A percentile compares a stretch with the other conserved stretches of the same genome.
These are phyloP conservation scores for Linum lewisii DNA, from an alignment of 345 rosid species.

Conservation along the genomic window DNA sequence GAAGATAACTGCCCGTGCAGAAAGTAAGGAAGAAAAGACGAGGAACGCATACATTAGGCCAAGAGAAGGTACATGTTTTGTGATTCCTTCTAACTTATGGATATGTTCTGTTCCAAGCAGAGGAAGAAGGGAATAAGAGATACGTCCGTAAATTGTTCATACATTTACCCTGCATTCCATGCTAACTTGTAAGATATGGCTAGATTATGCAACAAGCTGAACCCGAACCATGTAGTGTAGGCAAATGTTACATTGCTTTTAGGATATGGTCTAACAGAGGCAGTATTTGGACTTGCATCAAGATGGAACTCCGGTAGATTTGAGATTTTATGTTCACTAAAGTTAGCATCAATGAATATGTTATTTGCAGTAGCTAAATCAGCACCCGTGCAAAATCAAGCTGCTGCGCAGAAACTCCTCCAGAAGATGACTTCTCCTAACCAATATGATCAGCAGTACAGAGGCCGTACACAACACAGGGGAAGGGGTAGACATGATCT, in stretches of 20 bases:
- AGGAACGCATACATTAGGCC: conserved; percentile 49
- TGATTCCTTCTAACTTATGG: background rate
- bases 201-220: too few species aligned
- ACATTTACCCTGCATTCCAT: background rate
- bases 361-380: conserved; percentile 48
- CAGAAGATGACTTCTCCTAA: conserved; percentile 59
- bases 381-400: conserved; percentile 82
- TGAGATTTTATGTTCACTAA: background rate
- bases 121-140: background rate
- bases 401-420: conserved; percentile 78
- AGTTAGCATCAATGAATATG: background rate
- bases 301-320: background rate
- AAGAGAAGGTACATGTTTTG: conserved; percentile 52
- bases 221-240: too few species aligned
- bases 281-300: background rate
- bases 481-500: conserved; percentile 59
- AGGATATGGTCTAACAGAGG: background rate
- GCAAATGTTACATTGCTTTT: too few species aligned
- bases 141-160: background rate
- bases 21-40: conserved; percentile 43
- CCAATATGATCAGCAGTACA: conserved; percentile 26
- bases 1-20: conserved; percentile 18
- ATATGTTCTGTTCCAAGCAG: background rate
- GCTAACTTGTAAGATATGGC: too few species aligned
- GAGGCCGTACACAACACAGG: conserved; percentile 34